Evolutionary conservation across 148 eudicot species (phyloP), one percentile per base, ranked within the genome.

Genomic region (Talinum fruticosum): DNA sequence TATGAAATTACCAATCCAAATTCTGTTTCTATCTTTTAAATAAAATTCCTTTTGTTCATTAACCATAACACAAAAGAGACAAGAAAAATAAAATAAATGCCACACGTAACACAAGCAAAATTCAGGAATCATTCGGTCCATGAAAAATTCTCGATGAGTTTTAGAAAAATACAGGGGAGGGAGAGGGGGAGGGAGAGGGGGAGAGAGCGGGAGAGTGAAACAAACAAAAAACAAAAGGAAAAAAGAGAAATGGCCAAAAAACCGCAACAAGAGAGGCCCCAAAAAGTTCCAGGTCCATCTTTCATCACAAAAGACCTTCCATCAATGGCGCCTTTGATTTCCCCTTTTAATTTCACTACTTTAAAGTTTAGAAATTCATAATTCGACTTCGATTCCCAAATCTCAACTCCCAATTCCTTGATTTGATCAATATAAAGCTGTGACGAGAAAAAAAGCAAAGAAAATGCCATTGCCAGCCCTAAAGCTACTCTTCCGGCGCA

Each of bases 401-500:
- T 66, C 41, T 23, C 70, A 38, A 38, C 24, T 75, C 41, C 36
- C 70, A 38, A 38, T 38, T 75, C 28, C 78, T 71, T 41, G 30
- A 44, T 16, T 29, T 15, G 33, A 72, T 15, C 61, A 36, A 38
- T 35, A 4, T 8, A 26, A 44, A 45, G n/a, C 38, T 28, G 5
- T 12, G 71, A 29, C 21, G 12, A 0, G 12, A 37, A 35, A 54
- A 37, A 13, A 29, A 37, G 34, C 1, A 19, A 26, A 7, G 35
- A 49, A 41, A 32, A 72, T 75, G 78, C 78, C 78, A 32, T 62
- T 75, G 78, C 78, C 78, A 80, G 68, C 83, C 28, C 15, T 80
- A 4, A 71, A 81, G 16, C 41, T 81, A 76, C 72, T 71, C 21
- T 14, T 76, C 35, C 83, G 83, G 76, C 83, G 76, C 37, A 76